Percentiles rank a stretch among this genome's conserved stretches.
These are phyloP conservation scores for Hippophae gyantsensis DNA, from an alignment of 306 rosid species.

Conservation along the genomic window DNA sequence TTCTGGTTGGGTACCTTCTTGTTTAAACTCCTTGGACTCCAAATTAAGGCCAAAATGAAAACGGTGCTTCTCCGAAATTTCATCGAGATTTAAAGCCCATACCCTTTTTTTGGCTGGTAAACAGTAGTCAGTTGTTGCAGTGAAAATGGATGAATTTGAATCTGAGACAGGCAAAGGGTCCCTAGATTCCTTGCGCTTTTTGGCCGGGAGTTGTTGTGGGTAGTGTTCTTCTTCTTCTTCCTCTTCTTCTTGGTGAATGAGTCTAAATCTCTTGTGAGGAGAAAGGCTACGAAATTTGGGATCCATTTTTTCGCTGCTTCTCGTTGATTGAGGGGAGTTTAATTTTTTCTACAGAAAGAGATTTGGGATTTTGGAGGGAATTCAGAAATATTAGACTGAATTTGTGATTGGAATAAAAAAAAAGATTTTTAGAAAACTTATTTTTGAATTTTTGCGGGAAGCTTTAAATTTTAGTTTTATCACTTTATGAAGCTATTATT, in stretches of 20 bases:
- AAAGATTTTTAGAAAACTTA: neutral
- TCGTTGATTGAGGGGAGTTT: neutral
- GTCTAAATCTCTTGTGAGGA: constrained; percentile 53
- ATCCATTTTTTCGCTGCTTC: constrained; percentile 29
- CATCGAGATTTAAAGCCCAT: constrained; percentile 39
- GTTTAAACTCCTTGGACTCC: constrained; percentile 30
- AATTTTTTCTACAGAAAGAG: neutral
- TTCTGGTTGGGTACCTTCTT: neutral
- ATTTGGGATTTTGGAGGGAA: neutral
- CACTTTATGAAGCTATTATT: too few species aligned
- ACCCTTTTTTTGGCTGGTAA: constrained; percentile 80
- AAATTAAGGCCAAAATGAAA: constrained; percentile 46
- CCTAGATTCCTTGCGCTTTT: constrained; percentile 61
- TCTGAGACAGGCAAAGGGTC: constrained; percentile 9
- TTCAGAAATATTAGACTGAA: neutral
- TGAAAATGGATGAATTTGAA: neutral
- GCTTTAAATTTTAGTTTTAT: neutral
- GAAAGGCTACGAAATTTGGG: constrained; percentile 39
- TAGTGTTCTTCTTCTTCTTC: too few species aligned
- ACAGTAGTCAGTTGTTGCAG: constrained; percentile 19
- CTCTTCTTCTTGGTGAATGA: constrained; percentile 39
- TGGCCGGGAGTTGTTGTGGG: constrained; percentile 38
- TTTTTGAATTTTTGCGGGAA: constrained; percentile 11
- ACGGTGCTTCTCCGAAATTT: constrained; percentile 2
- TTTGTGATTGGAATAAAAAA: neutral